These are phyloP conservation scores for Lantana camara DNA, from an alignment of 257 asterid genomes.

Conservation along the genomic window DNA sequence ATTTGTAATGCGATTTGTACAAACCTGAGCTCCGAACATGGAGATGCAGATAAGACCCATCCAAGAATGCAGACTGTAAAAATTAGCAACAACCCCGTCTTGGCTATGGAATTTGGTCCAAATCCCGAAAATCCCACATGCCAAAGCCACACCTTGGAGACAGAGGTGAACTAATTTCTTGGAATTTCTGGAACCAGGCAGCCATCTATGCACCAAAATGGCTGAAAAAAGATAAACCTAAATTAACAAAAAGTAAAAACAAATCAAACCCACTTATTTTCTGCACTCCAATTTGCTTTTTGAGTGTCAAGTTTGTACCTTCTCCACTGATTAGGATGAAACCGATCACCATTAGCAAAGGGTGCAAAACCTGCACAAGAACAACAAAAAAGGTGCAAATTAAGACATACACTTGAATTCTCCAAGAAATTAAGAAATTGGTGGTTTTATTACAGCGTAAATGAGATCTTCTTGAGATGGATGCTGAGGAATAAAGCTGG, in stretches of 20 bases:
- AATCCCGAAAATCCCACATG: conserved; percentile 80
- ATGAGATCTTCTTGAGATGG: conserved; percentile 60
- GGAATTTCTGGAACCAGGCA: conserved; percentile 81
- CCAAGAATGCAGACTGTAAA: conserved; percentile 94
- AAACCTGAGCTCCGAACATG: conserved; percentile 88
- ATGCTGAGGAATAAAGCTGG: conserved; percentile 67
- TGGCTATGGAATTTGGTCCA: conserved; percentile 82
- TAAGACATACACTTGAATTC: background rate
- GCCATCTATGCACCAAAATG: conserved; percentile 85
- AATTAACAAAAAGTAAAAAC: background rate
- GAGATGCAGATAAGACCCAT: conserved; percentile 71
- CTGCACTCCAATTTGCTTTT: background rate
- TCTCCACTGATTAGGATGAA: conserved; percentile 87
- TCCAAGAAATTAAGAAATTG: conserved; percentile 1
- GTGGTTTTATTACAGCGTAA: conserved; percentile 49
- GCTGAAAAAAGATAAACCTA: conserved; percentile 44
- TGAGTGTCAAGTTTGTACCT: conserved; percentile 44
- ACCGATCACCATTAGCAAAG: conserved; percentile 88
- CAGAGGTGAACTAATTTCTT: conserved; percentile 81
- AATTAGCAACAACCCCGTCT: conserved; percentile 85
- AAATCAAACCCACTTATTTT: conserved; percentile 19
- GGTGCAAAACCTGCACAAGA: conserved; percentile 73
- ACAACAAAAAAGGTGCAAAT: background rate
- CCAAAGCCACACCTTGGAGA: conserved; percentile 90
- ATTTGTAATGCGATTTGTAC: background rate